Base-by-base conservation (phyloP, 2,329 filamentous ascomycete species). In the Penicillium frequentans region DNA sequence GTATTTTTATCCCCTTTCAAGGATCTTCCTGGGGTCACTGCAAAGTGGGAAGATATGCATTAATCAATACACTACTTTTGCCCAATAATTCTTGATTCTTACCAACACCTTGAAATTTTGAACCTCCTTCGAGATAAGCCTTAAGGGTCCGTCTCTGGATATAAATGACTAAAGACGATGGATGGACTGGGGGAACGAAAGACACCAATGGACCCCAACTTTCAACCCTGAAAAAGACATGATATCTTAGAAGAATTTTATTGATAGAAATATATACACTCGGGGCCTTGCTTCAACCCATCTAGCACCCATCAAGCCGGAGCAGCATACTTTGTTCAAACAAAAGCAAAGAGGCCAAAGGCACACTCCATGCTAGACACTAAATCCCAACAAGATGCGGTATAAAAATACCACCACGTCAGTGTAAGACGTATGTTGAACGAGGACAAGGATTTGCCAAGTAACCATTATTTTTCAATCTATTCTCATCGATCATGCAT, bases 311-410 rank as follows among this genome's bases (percentile, higher is more conserved):
- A 42, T 21, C n/a, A 16, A 37, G 16, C 16, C 7, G 10, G 10
- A 4, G 33, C 9, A n/a, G 16, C 16, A 13, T 37, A n/a, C 33
- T n/a, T n/a, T 37, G 16, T 37, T n/a, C 33, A 37, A 37, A 37
- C 3, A n/a, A n/a, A 52, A 44, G 19, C 44, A 44, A 58, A 39
- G 5, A 47, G 31, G 24, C 27, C n/a, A 55, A 55, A 60, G 56
- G 50, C 29, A 14, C 11, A 33, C 14, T 33, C 29, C 11, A 33
- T 33, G 11, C 31, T 14, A 14, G 13, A 31, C 11, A 31, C 10
- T 31, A 31, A 31, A 16, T 6, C 13, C 5, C 13, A 29, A 33
- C 13, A 39, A 19, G 16, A 9, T 3, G 35, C 3, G 8, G 19
- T 39, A 19, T 10, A 39, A 1, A 39, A 26, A 0, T 19, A 5